Base-by-base conservation (phyloP, 768 basidiomycete species). In the Boletus subcaerulescens region DNA sequence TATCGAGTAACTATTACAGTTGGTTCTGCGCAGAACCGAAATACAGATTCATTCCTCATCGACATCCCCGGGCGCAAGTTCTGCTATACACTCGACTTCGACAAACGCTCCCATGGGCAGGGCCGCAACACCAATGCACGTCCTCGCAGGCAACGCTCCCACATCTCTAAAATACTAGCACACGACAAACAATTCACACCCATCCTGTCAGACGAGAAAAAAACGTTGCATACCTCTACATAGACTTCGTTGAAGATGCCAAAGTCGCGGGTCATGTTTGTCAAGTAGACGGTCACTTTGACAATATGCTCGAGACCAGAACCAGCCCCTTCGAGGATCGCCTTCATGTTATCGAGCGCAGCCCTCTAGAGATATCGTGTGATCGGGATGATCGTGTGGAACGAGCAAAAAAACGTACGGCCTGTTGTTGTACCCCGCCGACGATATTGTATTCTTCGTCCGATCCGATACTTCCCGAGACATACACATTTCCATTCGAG, bases 61-160 rank as follows among this genome's bases (percentile, higher is more conserved):
- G 12, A n/a, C n/a, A n/a, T n/a, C n/a, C n/a, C 14, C 14, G 10
- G 10, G 5, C n/a, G 42, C 20, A 6, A 60, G 24, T 26, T 78
- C 80, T 13, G 82, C 85, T 29, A 82, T 72, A 59, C 81, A 84
- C 57, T 86, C 84, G 33, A 86, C 78, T 73, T 86, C 84, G 31
- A 86, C 75, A 52, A 76, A 77, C 9, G 79, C 80, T 15, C 79
- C 77, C 52, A 79, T 41, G 1, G 84, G 82, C 38, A 86, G 74
- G 9, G 71, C 64, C 3, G 74, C 76, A 13, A 85, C 83, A 8
- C 81, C 83, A 17, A 86, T 66, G 63, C 82, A 83, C 22, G 84
- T 84, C 41, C 83, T 74, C 6, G 83, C 82, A 14, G 83, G 84
- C 56, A 80, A 69, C 20, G 67, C 72, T 13, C 70, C 68, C 48